phyloP scores from a whole-genome alignment of 768 basidiomycete genomes.

The Dentipellis sp. region DNA sequence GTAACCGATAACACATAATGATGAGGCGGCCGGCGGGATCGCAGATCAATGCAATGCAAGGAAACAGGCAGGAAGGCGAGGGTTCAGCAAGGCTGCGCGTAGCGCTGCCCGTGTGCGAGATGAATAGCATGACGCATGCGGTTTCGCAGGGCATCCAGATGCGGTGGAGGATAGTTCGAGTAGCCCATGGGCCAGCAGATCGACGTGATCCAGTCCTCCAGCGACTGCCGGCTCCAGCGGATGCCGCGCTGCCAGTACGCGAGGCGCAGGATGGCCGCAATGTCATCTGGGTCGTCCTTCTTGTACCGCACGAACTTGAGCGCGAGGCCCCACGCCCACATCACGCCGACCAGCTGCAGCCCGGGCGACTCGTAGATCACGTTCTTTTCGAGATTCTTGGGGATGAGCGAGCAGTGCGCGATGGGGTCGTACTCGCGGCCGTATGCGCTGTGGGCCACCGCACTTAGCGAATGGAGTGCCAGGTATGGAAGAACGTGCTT shows the following conservation, averaged over 20 bases:
- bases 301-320: slow-evolving; percentile 64
- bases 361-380: slow-evolving; percentile 51
- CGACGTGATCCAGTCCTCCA: slow-evolving; percentile 49
- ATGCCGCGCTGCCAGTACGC: slow-evolving; percentile 43
- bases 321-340: slow-evolving; percentile 65
- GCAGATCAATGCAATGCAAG: background rate
- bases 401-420: slow-evolving; percentile 34
- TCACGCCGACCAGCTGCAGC: slow-evolving; percentile 48
- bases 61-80: background rate
- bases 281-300: slow-evolving; percentile 54
- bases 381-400: slow-evolving; percentile 23
- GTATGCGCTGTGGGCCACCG: slow-evolving; percentile 10
- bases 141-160: slow-evolving; percentile 34
- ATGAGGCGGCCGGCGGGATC: background rate
- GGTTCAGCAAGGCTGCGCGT: background rate
- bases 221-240: slow-evolving; percentile 42
- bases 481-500: slow-evolving; percentile 20
- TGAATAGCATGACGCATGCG: slow-evolving; percentile 48
- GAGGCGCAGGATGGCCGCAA: slow-evolving; percentile 57
- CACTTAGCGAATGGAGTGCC: background rate
- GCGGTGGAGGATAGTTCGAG: slow-evolving; percentile 32
- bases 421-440: slow-evolving; percentile 46
- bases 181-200: slow-evolving; percentile 64
- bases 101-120: slow-evolving; percentile 8
- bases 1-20: background rate